Conservation (phyloP, 2,329 filamentous ascomycete genomes). For the Periconia sp. region DNA sequence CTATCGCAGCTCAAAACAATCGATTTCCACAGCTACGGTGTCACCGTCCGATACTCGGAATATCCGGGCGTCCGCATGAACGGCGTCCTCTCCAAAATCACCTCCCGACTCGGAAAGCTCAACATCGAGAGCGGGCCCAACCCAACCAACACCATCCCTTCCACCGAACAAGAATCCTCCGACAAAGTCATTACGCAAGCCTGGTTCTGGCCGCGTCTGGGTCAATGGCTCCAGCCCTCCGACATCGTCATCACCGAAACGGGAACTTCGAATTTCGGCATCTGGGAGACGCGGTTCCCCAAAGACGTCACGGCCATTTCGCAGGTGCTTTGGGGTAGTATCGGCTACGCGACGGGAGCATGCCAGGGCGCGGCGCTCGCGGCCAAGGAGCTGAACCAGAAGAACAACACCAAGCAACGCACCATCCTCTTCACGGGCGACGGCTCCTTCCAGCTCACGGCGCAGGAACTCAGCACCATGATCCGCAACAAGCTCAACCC, state of each 20-base stretch:
- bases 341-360: constrained; percentile 66
- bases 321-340: constrained; percentile 73
- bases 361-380: constrained; percentile 73
- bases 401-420: constrained; percentile 45
- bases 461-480: constrained; percentile 83
- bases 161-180: constrained; percentile 30
- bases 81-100: constrained; percentile 72
- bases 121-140: constrained; percentile 55
- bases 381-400: constrained; percentile 60
- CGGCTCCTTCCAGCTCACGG: constrained; percentile 82
- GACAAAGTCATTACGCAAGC: constrained; percentile 63
- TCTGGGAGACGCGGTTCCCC: constrained; percentile 83
- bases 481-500: constrained; percentile 72
- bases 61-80: constrained; percentile 79
- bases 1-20: constrained; percentile 77
- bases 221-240: constrained; percentile 68
- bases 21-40: constrained; percentile 75
- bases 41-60: constrained; percentile 74
- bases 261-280: constrained; percentile 84
- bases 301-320: constrained; percentile 75
- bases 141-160: constrained; percentile 56
- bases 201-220: constrained; percentile 77
- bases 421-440: constrained; percentile 89
- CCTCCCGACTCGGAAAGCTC: constrained; percentile 60
- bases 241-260: constrained; percentile 87